Evolutionary conservation across 441 rosid species (phyloP).

Genomic region (Brassica hybrid): DNA sequence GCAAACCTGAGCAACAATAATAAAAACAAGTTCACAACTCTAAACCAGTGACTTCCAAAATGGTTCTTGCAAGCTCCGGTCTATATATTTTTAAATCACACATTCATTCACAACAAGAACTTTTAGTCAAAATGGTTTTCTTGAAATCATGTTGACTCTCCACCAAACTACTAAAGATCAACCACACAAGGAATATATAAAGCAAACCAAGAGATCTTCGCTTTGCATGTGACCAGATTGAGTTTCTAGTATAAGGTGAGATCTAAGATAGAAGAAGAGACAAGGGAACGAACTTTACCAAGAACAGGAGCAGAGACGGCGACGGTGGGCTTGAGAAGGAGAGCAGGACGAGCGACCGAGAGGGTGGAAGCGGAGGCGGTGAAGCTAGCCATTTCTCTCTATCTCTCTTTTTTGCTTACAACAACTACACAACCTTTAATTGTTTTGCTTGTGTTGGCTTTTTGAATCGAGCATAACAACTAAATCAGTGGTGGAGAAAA

Average conservation of each 20-base stretch:
- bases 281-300: constrained; percentile 46
- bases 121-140: constrained; percentile 1
- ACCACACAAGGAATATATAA: not conserved
- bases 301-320: constrained; percentile 56
- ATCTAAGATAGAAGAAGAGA: constrained; percentile 17
- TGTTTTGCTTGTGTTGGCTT: constrained; percentile 33
- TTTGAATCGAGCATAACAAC: constrained; percentile 26
- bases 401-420: constrained; percentile 30
- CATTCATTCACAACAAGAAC: not conserved
- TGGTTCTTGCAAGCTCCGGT: not conserved
- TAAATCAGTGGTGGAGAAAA: constrained; percentile 32
- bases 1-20: constrained; percentile 56
- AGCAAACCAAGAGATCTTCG: constrained; percentile 30
- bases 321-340: constrained; percentile 49
- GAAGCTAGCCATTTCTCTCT: constrained; percentile 42
- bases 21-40: not conserved
- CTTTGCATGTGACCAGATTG: not conserved
- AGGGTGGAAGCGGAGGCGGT: constrained; percentile 55
- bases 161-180: constrained; percentile 1
- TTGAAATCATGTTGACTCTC: constrained; percentile 10
- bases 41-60: not conserved
- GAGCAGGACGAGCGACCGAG: constrained; percentile 51
- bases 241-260: constrained; percentile 14
- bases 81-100: not conserved
- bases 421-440: constrained; percentile 20